Conservation (phyloP, 202 grass and related monocot species). For the Musa balbisiana region DNA sequence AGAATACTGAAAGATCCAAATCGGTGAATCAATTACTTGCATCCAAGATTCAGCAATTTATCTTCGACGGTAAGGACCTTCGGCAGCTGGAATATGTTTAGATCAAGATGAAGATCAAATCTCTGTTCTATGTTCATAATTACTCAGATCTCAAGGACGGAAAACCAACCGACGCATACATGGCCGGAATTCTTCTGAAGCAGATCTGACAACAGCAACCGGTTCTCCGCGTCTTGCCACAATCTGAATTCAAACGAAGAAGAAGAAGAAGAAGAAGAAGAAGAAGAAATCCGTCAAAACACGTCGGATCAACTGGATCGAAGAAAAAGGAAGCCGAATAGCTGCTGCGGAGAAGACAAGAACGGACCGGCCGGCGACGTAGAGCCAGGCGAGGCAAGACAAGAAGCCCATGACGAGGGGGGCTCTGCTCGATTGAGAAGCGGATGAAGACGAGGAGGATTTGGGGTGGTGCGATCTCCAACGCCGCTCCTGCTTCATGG, state of each 20-base stretch:
- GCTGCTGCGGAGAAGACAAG: neutral
- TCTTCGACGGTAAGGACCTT: slow-evolving; percentile 74
- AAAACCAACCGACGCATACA: slow-evolving; percentile 43
- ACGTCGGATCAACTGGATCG: slow-evolving; percentile 8
- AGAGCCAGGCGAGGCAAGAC: slow-evolving; percentile 93
- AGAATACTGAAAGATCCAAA: neutral
- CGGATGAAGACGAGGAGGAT: slow-evolving; percentile 17
- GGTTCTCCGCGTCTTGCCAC: slow-evolving; percentile 84
- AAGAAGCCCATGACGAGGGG: slow-evolving; percentile 78
- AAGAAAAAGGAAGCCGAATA: neutral
- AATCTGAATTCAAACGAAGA: slow-evolving; percentile 32
- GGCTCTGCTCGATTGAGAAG: slow-evolving; percentile 31
- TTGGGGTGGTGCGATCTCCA: slow-evolving; percentile 38
- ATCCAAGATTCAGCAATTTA: slow-evolving; percentile 77
- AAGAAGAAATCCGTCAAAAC: slow-evolving; percentile 6
- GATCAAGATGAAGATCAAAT: neutral
- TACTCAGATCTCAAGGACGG: neutral
- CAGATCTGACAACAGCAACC: slow-evolving; percentile 60
- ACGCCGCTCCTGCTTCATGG: slow-evolving; percentile 54
- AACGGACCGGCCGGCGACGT: slow-evolving; percentile 62
- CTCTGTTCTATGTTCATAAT: neutral
- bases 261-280: neutral
- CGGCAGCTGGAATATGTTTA: slow-evolving; percentile 37
- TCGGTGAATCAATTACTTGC: slow-evolving; percentile 43
- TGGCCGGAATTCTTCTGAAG: slow-evolving; percentile 60